These are phyloP conservation scores for Vaccinium myrtillus DNA, from an alignment of 148 eudicot genomes.

Conservation along the genomic window DNA sequence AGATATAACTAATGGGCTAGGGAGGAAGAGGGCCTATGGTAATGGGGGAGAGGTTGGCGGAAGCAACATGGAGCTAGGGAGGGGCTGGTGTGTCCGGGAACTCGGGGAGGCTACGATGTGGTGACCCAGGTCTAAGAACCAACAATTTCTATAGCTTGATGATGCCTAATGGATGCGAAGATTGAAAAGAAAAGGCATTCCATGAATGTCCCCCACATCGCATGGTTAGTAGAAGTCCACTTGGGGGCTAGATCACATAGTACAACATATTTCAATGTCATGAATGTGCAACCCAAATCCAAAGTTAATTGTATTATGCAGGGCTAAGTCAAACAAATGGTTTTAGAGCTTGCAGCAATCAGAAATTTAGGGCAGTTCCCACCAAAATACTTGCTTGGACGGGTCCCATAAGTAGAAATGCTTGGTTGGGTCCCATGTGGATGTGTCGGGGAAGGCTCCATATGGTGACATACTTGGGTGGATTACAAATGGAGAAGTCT, in stretches of 20 bases:
- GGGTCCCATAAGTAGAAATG: not conserved
- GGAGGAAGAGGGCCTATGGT: not conserved
- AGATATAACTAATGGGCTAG: not conserved
- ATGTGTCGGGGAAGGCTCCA: not conserved
- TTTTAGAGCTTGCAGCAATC: not conserved
- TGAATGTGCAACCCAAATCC: not conserved
- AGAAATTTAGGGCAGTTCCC: not conserved
- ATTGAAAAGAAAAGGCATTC: not conserved
- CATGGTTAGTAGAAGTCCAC: not conserved
- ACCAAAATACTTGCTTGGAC: not conserved
- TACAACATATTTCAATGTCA: not conserved
- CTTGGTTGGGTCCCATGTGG: not conserved
- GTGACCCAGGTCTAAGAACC: not conserved
- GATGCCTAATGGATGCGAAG: not conserved
- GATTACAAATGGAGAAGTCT: not conserved
- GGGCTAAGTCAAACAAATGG: not conserved
- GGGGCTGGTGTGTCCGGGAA: not conserved
- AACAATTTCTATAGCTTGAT: not conserved
- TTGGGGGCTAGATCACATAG: not conserved
- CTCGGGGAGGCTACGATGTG: not conserved
- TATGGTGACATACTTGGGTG: not conserved
- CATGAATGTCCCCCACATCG: not conserved
- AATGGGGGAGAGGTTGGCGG: not conserved
- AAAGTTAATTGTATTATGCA: not conserved
- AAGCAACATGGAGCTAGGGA: not conserved